Conservation (phyloP, 2,329 filamentous ascomycete species). For the Aspergillus texensis region DNA sequence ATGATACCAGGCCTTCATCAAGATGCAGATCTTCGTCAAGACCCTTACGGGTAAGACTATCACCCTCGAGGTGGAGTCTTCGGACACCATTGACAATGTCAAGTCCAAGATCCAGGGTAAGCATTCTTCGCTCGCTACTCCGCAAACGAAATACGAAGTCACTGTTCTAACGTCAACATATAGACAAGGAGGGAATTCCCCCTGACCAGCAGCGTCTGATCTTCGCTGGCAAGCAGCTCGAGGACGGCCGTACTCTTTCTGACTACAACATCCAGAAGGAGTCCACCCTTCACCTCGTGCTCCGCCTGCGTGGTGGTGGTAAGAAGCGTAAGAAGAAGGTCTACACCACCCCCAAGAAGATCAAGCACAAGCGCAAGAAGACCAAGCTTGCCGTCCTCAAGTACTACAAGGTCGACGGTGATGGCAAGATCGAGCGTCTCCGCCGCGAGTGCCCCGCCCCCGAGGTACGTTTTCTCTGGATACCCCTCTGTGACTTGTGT, state of each 20-base stretch:
- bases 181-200: conserved; percentile 99
- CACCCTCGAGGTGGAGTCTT: conserved; percentile 99
- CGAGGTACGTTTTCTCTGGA: conserved; percentile 63
- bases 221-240: conserved; percentile 99
- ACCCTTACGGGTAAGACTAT: conserved; percentile 98
- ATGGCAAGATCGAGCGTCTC: conserved; percentile 99
- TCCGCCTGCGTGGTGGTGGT: conserved; percentile 95
- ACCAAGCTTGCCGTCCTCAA: conserved; percentile 99
- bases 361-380: conserved; percentile 99
- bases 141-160: background rate
- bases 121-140: conserved; percentile 20
- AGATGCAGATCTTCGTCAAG: conserved; percentile 61
- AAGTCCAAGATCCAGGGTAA: conserved; percentile 89
- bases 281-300: conserved; percentile 95
- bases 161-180: background rate
- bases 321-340: conserved; percentile 99
- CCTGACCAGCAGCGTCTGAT: conserved; percentile 99
- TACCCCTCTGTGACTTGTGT: background rate
- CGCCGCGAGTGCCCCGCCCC: conserved; percentile 95
- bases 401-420: conserved; percentile 99
- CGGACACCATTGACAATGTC: conserved; percentile 99
- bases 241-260: conserved; percentile 97
- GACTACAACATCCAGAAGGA: conserved; percentile 99
- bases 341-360: conserved; percentile 99
- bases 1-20: conserved; percentile 46